A percentile compares a stretch with the other conserved stretches of the same genome.
Evolutionary conservation across 2,329 filamentous ascomycete species (phyloP).

Genomic region (Metarhizium anisopliae): DNA sequence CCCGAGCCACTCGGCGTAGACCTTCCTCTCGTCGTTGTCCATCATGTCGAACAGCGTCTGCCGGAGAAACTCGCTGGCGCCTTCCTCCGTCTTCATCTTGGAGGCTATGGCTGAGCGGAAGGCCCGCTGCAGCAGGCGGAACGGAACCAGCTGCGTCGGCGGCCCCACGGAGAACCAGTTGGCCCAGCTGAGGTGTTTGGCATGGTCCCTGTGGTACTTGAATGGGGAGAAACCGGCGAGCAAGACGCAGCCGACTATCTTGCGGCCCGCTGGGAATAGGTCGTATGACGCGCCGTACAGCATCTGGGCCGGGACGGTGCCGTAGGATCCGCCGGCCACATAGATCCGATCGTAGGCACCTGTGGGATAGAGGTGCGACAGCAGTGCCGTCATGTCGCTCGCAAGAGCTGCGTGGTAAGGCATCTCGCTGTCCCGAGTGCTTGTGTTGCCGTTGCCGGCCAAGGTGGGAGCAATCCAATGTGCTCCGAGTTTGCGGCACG

Average conservation of each 20-base stretch:
- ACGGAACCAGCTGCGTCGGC: conserved; percentile 7
- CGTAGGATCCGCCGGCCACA: conserved; percentile 13
- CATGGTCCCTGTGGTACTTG: conserved; percentile 10
- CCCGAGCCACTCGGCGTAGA: conserved; percentile 4
- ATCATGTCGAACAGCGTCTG: conserved; percentile 9
- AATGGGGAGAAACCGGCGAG: conserved; percentile 13
- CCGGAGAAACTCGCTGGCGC: conserved; percentile 10
- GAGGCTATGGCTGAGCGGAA: conserved; percentile 6
- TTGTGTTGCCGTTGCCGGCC: conserved; percentile 10
- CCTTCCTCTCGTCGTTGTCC: conserved; percentile 7
- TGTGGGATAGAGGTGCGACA: conserved; percentile 10
- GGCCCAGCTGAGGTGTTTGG: conserved; percentile 11
- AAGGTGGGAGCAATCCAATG: conserved; percentile 13
- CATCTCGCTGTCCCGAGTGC: conserved; percentile 3
- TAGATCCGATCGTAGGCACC: conserved; percentile 9
- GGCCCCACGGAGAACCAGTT: conserved; percentile 12
- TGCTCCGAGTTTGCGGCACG: conserved; percentile 4
- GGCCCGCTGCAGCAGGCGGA: conserved; percentile 9
- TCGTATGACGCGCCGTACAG: conserved; percentile 13
- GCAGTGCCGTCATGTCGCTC: conserved; percentile 8
- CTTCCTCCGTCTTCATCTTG: conserved; percentile 8
- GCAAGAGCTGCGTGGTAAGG: conserved; percentile 9
- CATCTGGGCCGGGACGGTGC: conserved; percentile 15
- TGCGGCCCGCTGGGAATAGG: conserved; percentile 11
- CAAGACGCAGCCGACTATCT: conserved; percentile 10